phyloP scores from a whole-genome alignment of 2,329 filamentous ascomycete genomes.

The Microdochium bolleyi region DNA sequence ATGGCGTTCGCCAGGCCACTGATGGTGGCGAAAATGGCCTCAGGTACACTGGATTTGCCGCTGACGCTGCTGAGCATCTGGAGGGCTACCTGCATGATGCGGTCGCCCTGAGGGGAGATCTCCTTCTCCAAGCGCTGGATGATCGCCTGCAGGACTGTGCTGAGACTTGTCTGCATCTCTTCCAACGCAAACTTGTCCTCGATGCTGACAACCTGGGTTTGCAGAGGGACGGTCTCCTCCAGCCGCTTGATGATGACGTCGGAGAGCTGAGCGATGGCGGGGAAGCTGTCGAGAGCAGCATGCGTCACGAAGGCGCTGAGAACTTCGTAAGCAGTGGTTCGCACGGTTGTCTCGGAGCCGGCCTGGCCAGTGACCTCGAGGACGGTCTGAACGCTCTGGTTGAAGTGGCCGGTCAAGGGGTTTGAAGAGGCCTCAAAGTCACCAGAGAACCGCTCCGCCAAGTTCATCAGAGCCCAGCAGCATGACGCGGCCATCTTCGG shows the following conservation, averaged over 20 bases:
- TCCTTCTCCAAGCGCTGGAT: constrained; percentile 87
- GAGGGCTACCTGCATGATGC: constrained; percentile 85
- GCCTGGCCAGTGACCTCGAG: constrained; percentile 76
- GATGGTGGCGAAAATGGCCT: constrained; percentile 86
- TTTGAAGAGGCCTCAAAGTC: constrained; percentile 73
- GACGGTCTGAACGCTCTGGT: constrained; percentile 80
- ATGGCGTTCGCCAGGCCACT: constrained; percentile 86
- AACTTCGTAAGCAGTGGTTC: constrained; percentile 95
- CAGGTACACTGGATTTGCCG: constrained; percentile 86
- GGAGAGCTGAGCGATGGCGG: constrained; percentile 72
- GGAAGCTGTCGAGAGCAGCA: constrained; percentile 77
- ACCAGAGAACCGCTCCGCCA: constrained; percentile 90
- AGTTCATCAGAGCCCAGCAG: constrained; percentile 98
- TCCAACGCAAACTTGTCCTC: constrained; percentile 94
- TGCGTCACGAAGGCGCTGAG: constrained; percentile 92
- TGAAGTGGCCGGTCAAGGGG: constrained; percentile 83
- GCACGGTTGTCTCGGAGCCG: constrained; percentile 79
- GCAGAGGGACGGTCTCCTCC: constrained; percentile 82
- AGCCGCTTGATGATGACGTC: constrained; percentile 86
- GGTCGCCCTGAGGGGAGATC: constrained; percentile 81
- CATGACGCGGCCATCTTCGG: constrained; percentile 97
- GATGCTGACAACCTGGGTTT: constrained; percentile 89
- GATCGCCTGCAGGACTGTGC: constrained; percentile 85
- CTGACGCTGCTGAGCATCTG: constrained; percentile 71
- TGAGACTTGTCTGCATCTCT: constrained; percentile 95